These are phyloP conservation scores for Phyllostachys edulis DNA, from an alignment of 176 grass and related monocot species.

Conservation along the genomic window DNA sequence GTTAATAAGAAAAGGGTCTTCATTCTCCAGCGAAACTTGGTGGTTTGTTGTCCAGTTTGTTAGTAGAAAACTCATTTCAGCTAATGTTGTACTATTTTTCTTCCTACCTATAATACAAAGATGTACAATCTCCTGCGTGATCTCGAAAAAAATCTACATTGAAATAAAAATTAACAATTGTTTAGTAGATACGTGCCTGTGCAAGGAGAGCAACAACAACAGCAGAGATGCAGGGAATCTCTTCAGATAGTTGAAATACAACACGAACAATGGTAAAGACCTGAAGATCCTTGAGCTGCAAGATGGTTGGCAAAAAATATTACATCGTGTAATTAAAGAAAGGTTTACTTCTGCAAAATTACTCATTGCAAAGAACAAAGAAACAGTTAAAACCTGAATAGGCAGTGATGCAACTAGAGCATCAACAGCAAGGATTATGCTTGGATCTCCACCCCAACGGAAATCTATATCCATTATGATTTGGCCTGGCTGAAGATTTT, in stretches of 20 bases:
- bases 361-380: background rate
- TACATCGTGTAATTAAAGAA: background rate
- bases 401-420: slow-evolving; percentile 88
- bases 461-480: slow-evolving; percentile 98
- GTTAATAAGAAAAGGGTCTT: background rate
- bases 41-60: background rate
- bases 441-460: slow-evolving; percentile 95
- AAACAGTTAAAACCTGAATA: slow-evolving; percentile 62
- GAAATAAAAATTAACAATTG: slow-evolving; percentile 13
- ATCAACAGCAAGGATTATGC: slow-evolving; percentile 97
- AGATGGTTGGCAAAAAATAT: slow-evolving; percentile 22
- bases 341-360: slow-evolving; percentile 17
- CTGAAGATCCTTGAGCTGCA: slow-evolving; percentile 92
- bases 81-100: background rate
- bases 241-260: slow-evolving; percentile 92
- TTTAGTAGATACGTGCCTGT: slow-evolving; percentile 54
- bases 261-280: slow-evolving; percentile 91
- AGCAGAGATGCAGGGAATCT: slow-evolving; percentile 98
- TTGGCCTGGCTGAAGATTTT: slow-evolving; percentile 90
- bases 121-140: no score
- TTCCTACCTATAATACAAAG: slow-evolving; percentile 1
- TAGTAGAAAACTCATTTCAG: background rate
- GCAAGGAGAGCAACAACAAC: slow-evolving; percentile 91
- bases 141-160: background rate
- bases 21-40: background rate